Base-by-base conservation (phyloP, 495 filamentous ascomycete genomes). In the Xylaria longipes region DNA sequence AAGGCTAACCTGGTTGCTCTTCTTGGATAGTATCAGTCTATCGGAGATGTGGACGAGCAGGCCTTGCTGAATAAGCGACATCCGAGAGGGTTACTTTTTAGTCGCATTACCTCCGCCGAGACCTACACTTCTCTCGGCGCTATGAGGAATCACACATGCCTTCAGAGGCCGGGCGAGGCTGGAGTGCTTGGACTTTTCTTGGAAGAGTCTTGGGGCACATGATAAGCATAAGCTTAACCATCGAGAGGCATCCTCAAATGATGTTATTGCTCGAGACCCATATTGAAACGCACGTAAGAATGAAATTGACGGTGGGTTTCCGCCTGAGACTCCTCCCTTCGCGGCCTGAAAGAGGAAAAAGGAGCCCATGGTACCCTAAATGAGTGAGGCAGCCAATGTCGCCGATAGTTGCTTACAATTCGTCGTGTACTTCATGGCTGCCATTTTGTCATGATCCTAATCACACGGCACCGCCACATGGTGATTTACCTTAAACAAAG, bases 161-260 rank as follows among this genome's bases (percentile, higher is more conserved):
- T 15, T 39, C 17, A 66, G 29, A 17, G 33, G 5, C 27, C 33
- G 33, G 9, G 64, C 46, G 46, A 56, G 46, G 48, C 65, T 56
- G 45, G 35, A 35, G 48, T 33, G 48, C 65, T 56, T 67, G 48
- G 65, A 11, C 20, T 15, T 15, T 50, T 25, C 48, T 67, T 54
- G 65, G 29, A 25, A 41, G 20, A 54, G 45, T 54, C 64, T 54
- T 65, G 22, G 64, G 33, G 45, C 8, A 37, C 64, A 52, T 54
- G 29, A 33, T 39, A 29, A 2, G 45, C 39, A 39, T 31, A 27
- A 45, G 15, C 6, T n/a, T 46, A 33, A 20, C 35, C 15, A n/a
- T 7, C n/a, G 46, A 50, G 46, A 50, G 46, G 22, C 31, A 20
- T 37, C n/a, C 41, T 12, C 63, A 33, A 50, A 45, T 14, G 27